Evolutionary conservation across 495 filamentous ascomycete species (phyloP), one percentile per base, ranked within the genome.

Genomic region (Lasiosphaeria miniovina): DNA sequence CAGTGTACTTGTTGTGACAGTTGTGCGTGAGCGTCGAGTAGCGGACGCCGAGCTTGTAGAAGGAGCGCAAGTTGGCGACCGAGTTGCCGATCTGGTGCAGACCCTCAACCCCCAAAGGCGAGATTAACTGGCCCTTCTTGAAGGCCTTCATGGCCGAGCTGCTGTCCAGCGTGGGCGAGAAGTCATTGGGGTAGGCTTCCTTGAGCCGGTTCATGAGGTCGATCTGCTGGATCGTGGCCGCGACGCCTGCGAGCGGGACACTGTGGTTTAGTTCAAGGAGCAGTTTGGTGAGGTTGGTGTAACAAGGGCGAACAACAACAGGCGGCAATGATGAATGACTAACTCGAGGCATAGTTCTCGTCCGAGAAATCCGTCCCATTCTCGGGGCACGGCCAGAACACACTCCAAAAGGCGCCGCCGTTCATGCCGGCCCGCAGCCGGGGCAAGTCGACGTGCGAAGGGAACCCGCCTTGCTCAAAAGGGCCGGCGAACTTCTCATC

Each of bases 1-100:
- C 94, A 34, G 92, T 91, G 73, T 88, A 97, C 36, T 75, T 78
- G 72, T 97, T 98, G 69, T 93, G 89, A 76, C 94, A 98, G 75
- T 96, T 96, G 74, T 95, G 92, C 3, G 90, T 96, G 11, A 98
- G 74, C 0, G 93, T 97, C 6, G 88, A 87, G 64, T 97, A 97
- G 46, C 90, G 86, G 7, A 96, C 93, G n/a, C 93, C 94, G 11
- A 94, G 77, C 3, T 78, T 77, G 68, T 93, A 75, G 69, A 85
- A 95, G 7, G 82, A 78, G 4, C 94, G 86, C 17, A 97, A 78
- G 54, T 86, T 89, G 17, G 90, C 81, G 9, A 88, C 72, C 0
- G 87, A 89, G 77, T 96, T 96, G 43, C 91, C 93, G 59, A 98
- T 95, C 63, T 96, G 93, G 70, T 98, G 94, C 1, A 98, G 83